These are phyloP conservation scores for Phlyctochytrium arcticum DNA, from an alignment of 192 early-diverging fungal genomes.

Conservation along the genomic window DNA sequence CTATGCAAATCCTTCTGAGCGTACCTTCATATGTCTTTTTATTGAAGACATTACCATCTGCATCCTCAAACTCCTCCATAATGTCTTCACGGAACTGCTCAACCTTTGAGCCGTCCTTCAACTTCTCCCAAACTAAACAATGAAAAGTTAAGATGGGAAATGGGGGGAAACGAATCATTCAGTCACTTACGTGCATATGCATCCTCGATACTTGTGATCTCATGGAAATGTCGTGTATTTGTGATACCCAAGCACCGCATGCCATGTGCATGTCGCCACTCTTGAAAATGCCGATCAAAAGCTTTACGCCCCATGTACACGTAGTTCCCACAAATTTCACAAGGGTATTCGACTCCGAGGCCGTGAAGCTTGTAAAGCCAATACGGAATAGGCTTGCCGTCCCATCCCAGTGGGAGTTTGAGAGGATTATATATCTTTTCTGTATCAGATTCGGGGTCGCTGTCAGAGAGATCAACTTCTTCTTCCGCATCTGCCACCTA, in stretches of 20 bases:
- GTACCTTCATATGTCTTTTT: conserved; percentile 54
- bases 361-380: conserved; percentile 99
- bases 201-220: conserved; percentile 86
- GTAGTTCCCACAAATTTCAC: conserved; percentile 95
- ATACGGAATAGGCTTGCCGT: conserved; percentile 98
- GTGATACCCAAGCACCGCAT: conserved; percentile 91
- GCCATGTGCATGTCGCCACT: conserved; percentile 91
- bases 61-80: conserved; percentile 82
- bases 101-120: conserved; percentile 65
- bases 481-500: conserved; percentile 8
- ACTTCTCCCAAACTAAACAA: conserved; percentile 76
- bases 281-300: conserved; percentile 93
- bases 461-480: conserved; percentile 64
- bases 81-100: conserved; percentile 71
- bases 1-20: background rate
- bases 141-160: conserved; percentile 1
- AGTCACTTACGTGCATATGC: conserved; percentile 70
- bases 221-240: conserved; percentile 85
- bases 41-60: conserved; percentile 71
- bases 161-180: background rate
- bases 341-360: conserved; percentile 87
- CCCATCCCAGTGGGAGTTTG: conserved; percentile 94
- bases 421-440: conserved; percentile 96
- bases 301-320: conserved; percentile 95
- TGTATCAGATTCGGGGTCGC: conserved; percentile 67